These are phyloP conservation scores for Besnoitia besnoiti DNA, from an alignment of 169 alveolate species.

Conservation along the genomic window DNA sequence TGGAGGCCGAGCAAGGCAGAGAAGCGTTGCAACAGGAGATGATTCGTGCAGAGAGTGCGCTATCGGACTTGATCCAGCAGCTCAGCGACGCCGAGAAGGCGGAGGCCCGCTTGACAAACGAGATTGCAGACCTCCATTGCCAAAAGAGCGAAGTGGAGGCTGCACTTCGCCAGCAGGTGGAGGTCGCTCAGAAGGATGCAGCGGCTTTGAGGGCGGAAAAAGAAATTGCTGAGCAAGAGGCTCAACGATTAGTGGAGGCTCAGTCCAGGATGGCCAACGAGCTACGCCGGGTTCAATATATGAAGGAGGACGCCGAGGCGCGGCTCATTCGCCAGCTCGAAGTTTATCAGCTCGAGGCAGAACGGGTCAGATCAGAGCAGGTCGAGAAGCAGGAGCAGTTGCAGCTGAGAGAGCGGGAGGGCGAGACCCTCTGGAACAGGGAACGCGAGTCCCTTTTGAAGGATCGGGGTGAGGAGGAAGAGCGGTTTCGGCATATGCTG, in stretches of 20 bases:
- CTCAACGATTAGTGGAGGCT: background rate
- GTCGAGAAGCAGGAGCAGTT: background rate
- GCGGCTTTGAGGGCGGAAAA: background rate
- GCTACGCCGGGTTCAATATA: background rate
- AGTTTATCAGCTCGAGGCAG: background rate
- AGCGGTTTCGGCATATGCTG: background rate
- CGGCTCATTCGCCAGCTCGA: background rate
- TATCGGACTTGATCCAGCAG: background rate
- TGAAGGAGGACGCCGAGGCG: background rate
- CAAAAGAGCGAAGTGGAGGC: background rate
- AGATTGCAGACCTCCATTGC: background rate
- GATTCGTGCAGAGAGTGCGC: background rate
- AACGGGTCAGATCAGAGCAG: background rate
- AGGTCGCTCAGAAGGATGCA: background rate
- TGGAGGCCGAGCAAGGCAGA: background rate
- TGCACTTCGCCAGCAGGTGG: background rate
- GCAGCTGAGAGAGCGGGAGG: background rate
- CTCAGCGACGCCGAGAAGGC: background rate
- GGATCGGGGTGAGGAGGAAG: background rate
- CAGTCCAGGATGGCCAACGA: background rate
- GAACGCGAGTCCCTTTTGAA: background rate
- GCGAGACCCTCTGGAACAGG: background rate
- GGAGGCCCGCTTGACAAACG: background rate
- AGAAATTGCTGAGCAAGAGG: background rate
- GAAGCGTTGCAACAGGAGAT: background rate